Base-by-base conservation (phyloP, 371 early-diverging fungal genomes). In the Parasitella parasitica region DNA sequence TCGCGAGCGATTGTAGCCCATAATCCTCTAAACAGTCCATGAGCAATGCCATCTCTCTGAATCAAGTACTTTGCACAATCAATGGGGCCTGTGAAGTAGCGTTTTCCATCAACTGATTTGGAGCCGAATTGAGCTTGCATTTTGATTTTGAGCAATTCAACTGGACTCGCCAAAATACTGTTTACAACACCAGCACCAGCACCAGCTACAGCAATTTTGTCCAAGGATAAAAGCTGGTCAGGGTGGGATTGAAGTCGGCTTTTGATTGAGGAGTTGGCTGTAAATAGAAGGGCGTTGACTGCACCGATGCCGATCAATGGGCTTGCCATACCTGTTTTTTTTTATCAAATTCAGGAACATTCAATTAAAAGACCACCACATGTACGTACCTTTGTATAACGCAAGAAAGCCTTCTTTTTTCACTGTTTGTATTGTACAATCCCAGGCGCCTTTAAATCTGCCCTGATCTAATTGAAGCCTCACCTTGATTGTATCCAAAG, bases 281-380 rank as follows among this genome's bases (percentile, higher is more conserved):
- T 87, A 71, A 93, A 93, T 53, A 93, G 73, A 54, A 93, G 75
- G 4, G 94, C 89, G 58, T 93, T 93, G 53, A 93, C 93, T 1
- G 91, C 89, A 13, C 90, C 89, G 24, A 92, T 89, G 18, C 93
- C 93, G n/a, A 90, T 74, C 57, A 92, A 67, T 24, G 92, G 92
- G 70, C 89, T 86, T 20, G 89, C 87, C 92, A 92, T 92, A 24
- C 92, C 89, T 84, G 37, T 41, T 37, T n/a, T n/a, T n/a, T n/a
- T n/a, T n/a, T n/a, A 22, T 32, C n/a, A 60, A 20, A 20, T 22
- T 43, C 43, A 43, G 43, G 43, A 43, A 43, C 43, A 20, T 15
- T 16, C 43, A 43, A 9, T 20, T 20, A 16, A 43, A 27, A n/a
- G 2, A 15, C 13, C 27, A 54, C 2, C 27, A 30, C 15, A n/a